A percentile compares a stretch with the other conserved stretches of the same genome.
These are phyloP conservation scores for Echinochloa phyllopogon DNA, from an alignment of 176 grass and related monocot species.

Conservation along the genomic window DNA sequence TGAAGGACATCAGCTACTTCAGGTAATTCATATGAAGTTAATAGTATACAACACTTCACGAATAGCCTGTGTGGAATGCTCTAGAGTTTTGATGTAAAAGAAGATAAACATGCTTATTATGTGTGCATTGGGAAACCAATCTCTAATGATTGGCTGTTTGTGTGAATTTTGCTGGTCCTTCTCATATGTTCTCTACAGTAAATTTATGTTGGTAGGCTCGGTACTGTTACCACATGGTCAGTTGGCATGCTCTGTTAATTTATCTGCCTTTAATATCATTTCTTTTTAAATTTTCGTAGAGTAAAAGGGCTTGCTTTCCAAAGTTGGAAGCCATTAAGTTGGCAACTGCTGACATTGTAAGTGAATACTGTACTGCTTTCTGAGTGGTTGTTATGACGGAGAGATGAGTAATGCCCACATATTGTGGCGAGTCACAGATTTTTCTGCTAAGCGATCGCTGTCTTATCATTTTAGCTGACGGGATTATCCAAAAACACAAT, in stretches of 20 bases:
- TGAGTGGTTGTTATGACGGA: conserved; percentile 29
- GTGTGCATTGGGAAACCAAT: background rate
- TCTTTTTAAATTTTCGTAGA: conserved; percentile 56
- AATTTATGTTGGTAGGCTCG: conserved; percentile 10
- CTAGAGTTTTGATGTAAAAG: background rate
- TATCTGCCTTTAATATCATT: conserved; percentile 10
- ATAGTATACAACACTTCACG: background rate
- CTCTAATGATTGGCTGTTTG: background rate
- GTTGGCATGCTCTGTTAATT: conserved; percentile 22
- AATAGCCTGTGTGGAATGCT: background rate
- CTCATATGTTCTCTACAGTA: background rate
- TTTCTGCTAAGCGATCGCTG: conserved; percentile 26
- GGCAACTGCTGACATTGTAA: conserved; percentile 90
- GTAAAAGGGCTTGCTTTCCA: conserved; percentile 78
- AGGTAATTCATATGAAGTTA: conserved; percentile 58
- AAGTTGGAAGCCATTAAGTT: conserved; percentile 94
- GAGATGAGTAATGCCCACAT: background rate
- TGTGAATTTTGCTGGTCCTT: conserved; percentile 19
- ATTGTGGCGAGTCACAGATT: background rate
- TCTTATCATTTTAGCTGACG: conserved; percentile 68
- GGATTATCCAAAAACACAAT: conserved; percentile 68
- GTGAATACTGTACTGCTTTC: conserved; percentile 36
- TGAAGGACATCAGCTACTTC: conserved; percentile 63
- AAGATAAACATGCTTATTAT: background rate
- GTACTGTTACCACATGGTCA: conserved; percentile 6